Percentiles rank a stretch among this genome's conserved stretches.
These are phyloP conservation scores for Zalaria sp. DNA, from an alignment of 2,329 filamentous ascomycete genomes.

Conservation along the genomic window DNA sequence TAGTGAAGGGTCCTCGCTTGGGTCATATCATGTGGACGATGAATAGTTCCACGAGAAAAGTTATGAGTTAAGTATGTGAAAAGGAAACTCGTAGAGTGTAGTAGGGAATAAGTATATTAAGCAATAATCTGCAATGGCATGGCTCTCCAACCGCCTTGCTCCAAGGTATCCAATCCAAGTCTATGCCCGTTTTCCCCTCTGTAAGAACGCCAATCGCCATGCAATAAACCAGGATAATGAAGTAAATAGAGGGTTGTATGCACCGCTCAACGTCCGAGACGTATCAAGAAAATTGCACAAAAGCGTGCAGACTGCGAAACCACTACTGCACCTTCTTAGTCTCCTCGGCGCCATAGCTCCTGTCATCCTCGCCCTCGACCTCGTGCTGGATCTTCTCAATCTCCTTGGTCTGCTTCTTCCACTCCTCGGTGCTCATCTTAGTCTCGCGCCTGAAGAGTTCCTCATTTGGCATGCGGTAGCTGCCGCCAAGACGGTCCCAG, in stretches of 20 bases:
- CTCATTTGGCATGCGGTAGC: conserved; percentile 72
- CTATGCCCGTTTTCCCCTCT: background rate
- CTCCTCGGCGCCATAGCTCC: conserved; percentile 23
- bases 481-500: conserved; percentile 78
- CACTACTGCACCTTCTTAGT: conserved; percentile 26
- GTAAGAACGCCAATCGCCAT: background rate
- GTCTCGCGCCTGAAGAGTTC: conserved; percentile 73
- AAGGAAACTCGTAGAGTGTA: too few relatives aligned
- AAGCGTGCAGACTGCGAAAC: background rate
- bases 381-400: conserved; percentile 64
- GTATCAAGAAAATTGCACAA: background rate
- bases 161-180: too few relatives aligned
- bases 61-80: too few relatives aligned
- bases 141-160: too few relatives aligned
- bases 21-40: too few relatives aligned
- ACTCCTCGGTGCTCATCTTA: conserved; percentile 72
- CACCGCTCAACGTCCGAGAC: background rate
- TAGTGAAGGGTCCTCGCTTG: too few relatives aligned
- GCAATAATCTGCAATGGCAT: too few relatives aligned
- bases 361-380: conserved; percentile 47
- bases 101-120: too few relatives aligned
- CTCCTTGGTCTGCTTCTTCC: conserved; percentile 61
- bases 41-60: too few relatives aligned
- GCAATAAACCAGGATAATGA: background rate
- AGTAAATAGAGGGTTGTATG: background rate